Base-by-base conservation (phyloP, 768 basidiomycete species). In the Paxillus involutus region DNA sequence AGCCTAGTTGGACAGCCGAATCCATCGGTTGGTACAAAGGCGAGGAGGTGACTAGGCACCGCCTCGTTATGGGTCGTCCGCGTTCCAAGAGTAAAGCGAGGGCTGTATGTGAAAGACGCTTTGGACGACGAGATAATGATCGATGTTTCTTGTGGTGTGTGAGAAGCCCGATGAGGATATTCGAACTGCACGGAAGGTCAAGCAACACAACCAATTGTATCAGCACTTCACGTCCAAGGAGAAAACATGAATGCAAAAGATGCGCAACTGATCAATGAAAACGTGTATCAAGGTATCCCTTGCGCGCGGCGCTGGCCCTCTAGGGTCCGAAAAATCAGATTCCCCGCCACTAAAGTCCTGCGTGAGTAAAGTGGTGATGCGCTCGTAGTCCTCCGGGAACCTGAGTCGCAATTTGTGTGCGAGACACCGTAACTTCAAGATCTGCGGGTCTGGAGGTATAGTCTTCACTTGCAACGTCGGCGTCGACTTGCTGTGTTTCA, bases 1-100 rank as follows among this genome's bases (percentile, higher is more conserved):
- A 91, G 5, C 88, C 91, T 40, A 94, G 73, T 48, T 82, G 78
- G 60, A 85, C 78, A 16, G 90, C 87, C 4, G 78, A 72, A 10
- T 86, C 83, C 77, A 94, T 85, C 11, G 88, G 82, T 66, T 94
- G 93, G 68, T 92, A 90, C 45, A 94, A 70, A 2, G 93, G 91
- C 41, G 87, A 90, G 12, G 88, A 91, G 0, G 91, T 84, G 32
- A 88, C 91, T 6, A 92, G 76, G 6, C 91, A 87, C 21, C 90
- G 81, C 32, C 87, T 80, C 21, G 81, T 83, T 49, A 92, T 77
- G 8, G 86, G 81, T 35, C 92, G 80, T 7, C 91, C 93, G 37
- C 92, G 81, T 71, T 94, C 91, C 36, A 95, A 77, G 50, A 94
- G 81, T 36, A 94, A 78, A 2, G 84, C 79, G 32, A 94, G 77